These are phyloP conservation scores for Crepidotus variabilis DNA, from an alignment of 768 basidiomycete genomes.

Conservation along the genomic window DNA sequence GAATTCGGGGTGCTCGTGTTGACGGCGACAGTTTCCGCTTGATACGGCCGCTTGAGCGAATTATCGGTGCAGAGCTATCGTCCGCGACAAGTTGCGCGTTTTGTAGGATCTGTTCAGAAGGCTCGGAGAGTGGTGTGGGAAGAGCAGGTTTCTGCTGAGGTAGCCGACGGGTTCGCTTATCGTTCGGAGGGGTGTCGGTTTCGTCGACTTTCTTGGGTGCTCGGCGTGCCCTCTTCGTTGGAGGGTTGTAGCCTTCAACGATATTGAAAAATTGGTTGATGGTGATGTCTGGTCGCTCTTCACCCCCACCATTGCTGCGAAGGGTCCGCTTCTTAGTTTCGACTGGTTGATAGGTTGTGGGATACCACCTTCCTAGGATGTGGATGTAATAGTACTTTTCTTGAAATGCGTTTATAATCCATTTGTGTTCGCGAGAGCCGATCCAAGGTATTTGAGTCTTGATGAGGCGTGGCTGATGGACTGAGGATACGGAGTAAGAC, in stretches of 20 bases:
- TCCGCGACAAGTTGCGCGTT: neutral
- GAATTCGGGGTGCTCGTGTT: conserved; percentile 4
- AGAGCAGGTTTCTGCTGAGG: conserved; percentile 2
- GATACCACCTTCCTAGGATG: conserved; percentile 19
- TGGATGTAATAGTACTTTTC: conserved; percentile 19
- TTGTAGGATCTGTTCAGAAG: neutral
- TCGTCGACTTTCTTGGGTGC: conserved; percentile 6
- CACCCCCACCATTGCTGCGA: conserved; percentile 14
- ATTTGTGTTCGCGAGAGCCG: conserved; percentile 33
- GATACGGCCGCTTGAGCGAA: conserved; percentile 10
- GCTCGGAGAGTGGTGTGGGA: neutral
- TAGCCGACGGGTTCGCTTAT: conserved; percentile 5
- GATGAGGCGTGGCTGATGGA: conserved; percentile 36
- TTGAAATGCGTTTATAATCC: conserved; percentile 15
- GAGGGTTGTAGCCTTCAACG: conserved; percentile 10
- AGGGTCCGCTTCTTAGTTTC: conserved; percentile 18
- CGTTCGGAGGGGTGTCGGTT: neutral
- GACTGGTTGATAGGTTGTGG: conserved; percentile 10
- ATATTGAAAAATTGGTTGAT: conserved; percentile 19
- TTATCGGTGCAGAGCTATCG: neutral
- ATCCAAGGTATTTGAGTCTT: conserved; percentile 40
- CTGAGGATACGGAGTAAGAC: conserved; percentile 16
- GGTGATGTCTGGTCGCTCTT: conserved; percentile 13
- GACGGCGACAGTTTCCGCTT: conserved; percentile 12
- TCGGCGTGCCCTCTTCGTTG: conserved; percentile 8